A percentile compares a stretch with the other conserved stretches of the same genome.
Conservation (phyloP, 164 flowering plant genomes). For the Macadamia integrifolia region DNA sequence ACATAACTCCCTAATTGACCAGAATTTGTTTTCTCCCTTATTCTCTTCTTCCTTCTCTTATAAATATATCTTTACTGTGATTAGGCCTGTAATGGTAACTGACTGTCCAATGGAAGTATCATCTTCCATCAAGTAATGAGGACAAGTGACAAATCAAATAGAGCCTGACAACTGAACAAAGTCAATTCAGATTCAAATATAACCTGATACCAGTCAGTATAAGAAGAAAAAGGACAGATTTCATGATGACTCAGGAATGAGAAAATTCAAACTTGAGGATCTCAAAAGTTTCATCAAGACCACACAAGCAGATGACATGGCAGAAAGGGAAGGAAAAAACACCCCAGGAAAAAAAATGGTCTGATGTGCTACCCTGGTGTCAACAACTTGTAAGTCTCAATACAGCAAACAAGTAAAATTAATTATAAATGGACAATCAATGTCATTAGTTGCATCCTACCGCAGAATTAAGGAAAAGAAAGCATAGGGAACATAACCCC, state of each 20-base stretch:
- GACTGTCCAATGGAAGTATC: not conserved
- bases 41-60: too few relatives aligned
- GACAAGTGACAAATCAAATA: not conserved
- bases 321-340: not conserved
- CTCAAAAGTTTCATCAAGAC: not conserved
- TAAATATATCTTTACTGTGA: too few relatives aligned
- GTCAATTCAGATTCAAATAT: not conserved
- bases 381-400: not conserved
- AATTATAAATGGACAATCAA: not conserved
- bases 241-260: not conserved
- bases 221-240: not conserved
- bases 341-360: not conserved
- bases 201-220: not conserved
- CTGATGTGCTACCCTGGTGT: not conserved
- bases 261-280: not conserved
- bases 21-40: too few relatives aligned
- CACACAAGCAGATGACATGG: not conserved
- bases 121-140: not conserved
- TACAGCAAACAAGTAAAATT: not conserved
- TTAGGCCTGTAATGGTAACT: too few relatives aligned
- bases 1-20: too few relatives aligned
- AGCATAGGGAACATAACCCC: not conserved
- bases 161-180: not conserved
- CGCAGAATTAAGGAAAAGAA: not conserved
- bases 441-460: not conserved